A percentile compares a stretch with the other conserved stretches of the same genome.
phyloP scores from a whole-genome alignment of 352 stramenopile species.

The Pythium aquatile region DNA sequence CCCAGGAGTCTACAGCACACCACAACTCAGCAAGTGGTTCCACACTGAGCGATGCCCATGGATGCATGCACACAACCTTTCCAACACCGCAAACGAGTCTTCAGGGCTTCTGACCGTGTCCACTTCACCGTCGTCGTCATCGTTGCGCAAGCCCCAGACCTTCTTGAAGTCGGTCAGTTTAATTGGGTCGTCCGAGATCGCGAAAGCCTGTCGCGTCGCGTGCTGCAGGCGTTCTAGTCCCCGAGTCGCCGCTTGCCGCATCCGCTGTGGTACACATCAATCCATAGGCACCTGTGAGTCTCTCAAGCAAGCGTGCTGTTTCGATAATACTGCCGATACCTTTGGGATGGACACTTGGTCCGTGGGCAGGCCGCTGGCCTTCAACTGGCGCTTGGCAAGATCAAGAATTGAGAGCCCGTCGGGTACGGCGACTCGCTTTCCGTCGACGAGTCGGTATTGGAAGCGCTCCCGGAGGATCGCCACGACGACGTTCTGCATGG shows the following conservation, averaged over 20 bases:
- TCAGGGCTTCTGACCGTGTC: background rate
- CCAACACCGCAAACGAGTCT: conserved; percentile 5
- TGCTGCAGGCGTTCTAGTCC: conserved; percentile 47
- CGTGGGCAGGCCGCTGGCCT: conserved; percentile 45
- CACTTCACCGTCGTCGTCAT: conserved; percentile 1
- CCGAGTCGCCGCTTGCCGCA: conserved; percentile 33
- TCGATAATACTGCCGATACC: conserved; percentile 39
- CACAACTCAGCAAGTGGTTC: background rate
- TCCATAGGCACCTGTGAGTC: background rate
- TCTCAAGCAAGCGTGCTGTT: background rate
- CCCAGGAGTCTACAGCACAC: conserved; percentile 31
- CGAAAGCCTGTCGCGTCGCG: conserved; percentile 33
- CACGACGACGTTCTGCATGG: conserved; percentile 54
- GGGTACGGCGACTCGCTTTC: conserved; percentile 18
- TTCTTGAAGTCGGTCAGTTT: conserved; percentile 50
- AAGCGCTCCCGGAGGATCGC: conserved; percentile 66
- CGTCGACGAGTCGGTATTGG: conserved; percentile 27
- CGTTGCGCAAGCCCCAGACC: conserved; percentile 43
- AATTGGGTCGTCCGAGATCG: conserved; percentile 36
- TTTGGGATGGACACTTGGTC: conserved; percentile 41
- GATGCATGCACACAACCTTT: conserved; percentile 5
- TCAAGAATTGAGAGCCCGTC: conserved; percentile 48
- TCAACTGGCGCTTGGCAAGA: conserved; percentile 54
- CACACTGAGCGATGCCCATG: too few species aligned
- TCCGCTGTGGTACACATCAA: conserved; percentile 32